phyloP scores from a whole-genome alignment of 1,284 basidiomycete genomes.

The Xerocomus amazonicus region DNA sequence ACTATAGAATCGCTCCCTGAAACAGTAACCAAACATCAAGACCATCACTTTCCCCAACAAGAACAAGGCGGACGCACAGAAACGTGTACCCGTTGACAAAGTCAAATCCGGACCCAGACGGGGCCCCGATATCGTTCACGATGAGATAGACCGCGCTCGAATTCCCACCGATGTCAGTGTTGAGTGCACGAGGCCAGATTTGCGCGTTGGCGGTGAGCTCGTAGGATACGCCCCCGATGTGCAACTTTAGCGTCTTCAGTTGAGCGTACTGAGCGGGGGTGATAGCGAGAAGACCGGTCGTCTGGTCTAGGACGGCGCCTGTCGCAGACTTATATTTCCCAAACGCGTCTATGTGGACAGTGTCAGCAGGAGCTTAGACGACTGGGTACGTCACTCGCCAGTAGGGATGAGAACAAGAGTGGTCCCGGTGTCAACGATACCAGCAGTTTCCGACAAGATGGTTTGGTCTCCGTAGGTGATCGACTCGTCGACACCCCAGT shows the following conservation, averaged over 20 bases:
- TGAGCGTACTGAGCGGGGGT: neutral
- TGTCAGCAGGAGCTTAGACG: neutral
- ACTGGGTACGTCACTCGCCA: neutral
- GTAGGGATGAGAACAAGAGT: neutral
- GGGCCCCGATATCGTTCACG: neutral
- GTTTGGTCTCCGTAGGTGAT: neutral
- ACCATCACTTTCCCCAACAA: neutral
- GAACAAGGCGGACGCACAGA: neutral
- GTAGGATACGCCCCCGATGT: neutral
- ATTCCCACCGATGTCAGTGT: neutral
- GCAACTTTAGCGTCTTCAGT: neutral
- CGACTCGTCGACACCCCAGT: neutral
- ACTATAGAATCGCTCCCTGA: neutral
- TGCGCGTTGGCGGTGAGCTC: neutral
- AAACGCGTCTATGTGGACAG: neutral
- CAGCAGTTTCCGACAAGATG: neutral
- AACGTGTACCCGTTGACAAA: neutral
- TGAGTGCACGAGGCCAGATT: neutral
- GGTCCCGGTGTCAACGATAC: neutral
- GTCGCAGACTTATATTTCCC: neutral
- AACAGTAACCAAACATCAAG: neutral
- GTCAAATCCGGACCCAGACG: neutral
- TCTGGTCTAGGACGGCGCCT: neutral
- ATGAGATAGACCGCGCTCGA: neutral
- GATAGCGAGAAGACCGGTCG: neutral